Percentiles rank a stretch among this genome's conserved stretches.
Evolutionary conservation across 2,329 filamentous ascomycete genomes (phyloP).

Genomic region (Pyricularia sp.): DNA sequence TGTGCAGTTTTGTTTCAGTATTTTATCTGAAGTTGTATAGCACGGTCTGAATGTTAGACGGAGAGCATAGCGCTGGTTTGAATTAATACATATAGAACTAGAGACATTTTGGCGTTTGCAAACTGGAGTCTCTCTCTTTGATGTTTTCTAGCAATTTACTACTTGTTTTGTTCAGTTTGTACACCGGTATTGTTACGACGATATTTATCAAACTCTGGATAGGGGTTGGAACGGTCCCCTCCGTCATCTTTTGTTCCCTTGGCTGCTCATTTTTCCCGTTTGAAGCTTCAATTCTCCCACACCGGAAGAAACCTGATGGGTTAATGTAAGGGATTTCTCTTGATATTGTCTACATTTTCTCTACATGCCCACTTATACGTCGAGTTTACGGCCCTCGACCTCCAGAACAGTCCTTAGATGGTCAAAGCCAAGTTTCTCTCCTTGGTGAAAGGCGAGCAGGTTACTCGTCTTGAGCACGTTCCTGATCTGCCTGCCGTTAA

Average conservation of each 20-base stretch:
- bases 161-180: no score
- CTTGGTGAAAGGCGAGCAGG: conserved; percentile 18
- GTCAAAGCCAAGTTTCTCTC: conserved; percentile 15
- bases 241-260: neutral
- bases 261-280: no score
- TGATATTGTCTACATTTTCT: neutral
- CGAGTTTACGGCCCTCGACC: conserved; percentile 8
- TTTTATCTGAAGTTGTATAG: neutral
- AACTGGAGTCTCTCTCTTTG: neutral
- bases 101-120: neutral
- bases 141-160: neutral
- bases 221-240: neutral
- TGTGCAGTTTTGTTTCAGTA: neutral
- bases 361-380: neutral
- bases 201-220: neutral
- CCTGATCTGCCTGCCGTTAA: conserved; percentile 21
- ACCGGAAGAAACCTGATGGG: neutral
- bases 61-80: neutral
- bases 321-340: neutral
- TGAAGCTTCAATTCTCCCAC: neutral
- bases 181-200: neutral
- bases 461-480: conserved; percentile 17
- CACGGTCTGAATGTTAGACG: neutral
- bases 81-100: neutral
- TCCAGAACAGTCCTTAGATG: conserved; percentile 19